Percentiles rank a stretch among this genome's conserved stretches.
Conservation (phyloP, 2,329 filamentous ascomycete species). For the Verruconis gallopava region DNA sequence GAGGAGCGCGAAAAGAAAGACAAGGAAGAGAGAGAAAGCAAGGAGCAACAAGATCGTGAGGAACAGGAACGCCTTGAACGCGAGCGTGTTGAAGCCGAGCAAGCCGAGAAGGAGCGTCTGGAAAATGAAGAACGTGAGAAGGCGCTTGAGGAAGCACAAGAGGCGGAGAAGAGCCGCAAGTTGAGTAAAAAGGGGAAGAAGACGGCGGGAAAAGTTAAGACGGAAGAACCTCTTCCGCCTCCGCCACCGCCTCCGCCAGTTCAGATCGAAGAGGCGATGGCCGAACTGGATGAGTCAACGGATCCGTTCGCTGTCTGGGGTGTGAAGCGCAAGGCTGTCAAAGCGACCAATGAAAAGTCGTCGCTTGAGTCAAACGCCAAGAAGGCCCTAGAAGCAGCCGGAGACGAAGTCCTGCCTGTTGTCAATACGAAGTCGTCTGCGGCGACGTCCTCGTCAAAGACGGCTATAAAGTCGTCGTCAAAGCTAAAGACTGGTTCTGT, state of each 20-base stretch:
- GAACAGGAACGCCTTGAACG: conserved; percentile 16
- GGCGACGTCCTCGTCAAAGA: conserved; percentile 1
- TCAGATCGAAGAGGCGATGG: conserved; percentile 14
- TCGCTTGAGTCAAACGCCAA: conserved; percentile 18
- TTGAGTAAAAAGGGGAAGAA: conserved; percentile 17
- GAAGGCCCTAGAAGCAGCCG: conserved; percentile 30
- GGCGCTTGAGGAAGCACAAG: conserved; percentile 20
- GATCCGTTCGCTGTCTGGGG: conserved; percentile 16
- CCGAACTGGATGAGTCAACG: conserved; percentile 13
- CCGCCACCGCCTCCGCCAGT: conserved; percentile 17
- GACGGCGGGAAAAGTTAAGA: conserved; percentile 15
- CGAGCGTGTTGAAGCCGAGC: conserved; percentile 20
- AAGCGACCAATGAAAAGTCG: conserved; percentile 10
- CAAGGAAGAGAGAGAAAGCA: conserved; percentile 26
- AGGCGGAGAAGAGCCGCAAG: conserved; percentile 12
- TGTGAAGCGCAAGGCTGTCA: conserved; percentile 24
- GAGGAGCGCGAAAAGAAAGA: conserved; percentile 32
- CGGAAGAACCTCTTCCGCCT: conserved; percentile 12
- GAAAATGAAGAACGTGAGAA: conserved; percentile 15
- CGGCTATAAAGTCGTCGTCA: conserved; percentile 19
- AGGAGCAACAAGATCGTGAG: conserved; percentile 18
- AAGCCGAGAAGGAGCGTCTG: conserved; percentile 19
- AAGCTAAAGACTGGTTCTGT: conserved; percentile 7
- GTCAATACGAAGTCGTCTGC: conserved; percentile 15
- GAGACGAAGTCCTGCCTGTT: conserved; percentile 23